phyloP scores from a whole-genome alignment of 202 grass and related monocot species.

The Dendrocalamus latiflorus region DNA sequence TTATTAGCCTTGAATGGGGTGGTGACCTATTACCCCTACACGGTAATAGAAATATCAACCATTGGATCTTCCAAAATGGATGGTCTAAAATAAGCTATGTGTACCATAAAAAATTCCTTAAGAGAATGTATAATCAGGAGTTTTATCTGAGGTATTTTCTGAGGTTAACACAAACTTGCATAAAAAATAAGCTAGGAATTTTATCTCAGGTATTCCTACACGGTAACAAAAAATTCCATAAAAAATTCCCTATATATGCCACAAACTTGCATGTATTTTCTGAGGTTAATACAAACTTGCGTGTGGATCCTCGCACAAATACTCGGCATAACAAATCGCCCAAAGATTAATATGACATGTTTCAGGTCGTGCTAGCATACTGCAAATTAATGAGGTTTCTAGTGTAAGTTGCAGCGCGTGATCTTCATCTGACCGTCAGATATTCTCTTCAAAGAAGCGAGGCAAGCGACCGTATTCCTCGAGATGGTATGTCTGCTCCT shows the following conservation, averaged over 20 bases:
- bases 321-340: background rate
- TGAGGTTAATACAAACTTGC: background rate
- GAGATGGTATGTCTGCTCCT: slow-evolving; percentile 19
- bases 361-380: background rate
- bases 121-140: no score
- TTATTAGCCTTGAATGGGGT: no score
- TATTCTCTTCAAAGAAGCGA: slow-evolving; percentile 25
- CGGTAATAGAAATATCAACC: no score
- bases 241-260: background rate
- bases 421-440: background rate
- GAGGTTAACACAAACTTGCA: no score
- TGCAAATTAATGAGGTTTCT: background rate
- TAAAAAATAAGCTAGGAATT: no score
- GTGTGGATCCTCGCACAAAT: background rate
- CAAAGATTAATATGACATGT: background rate
- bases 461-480: background rate
- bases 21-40: no score
- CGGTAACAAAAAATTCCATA: no score
- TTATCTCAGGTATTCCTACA: no score
- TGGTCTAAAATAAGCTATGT: no score
- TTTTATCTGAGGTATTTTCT: no score
- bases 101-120: no score
- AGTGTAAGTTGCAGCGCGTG: background rate
- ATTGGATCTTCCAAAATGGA: no score
- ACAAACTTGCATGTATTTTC: background rate